These are phyloP conservation scores for Arabidopsis hybrid DNA, from an alignment of 441 rosid species.

Conservation along the genomic window DNA sequence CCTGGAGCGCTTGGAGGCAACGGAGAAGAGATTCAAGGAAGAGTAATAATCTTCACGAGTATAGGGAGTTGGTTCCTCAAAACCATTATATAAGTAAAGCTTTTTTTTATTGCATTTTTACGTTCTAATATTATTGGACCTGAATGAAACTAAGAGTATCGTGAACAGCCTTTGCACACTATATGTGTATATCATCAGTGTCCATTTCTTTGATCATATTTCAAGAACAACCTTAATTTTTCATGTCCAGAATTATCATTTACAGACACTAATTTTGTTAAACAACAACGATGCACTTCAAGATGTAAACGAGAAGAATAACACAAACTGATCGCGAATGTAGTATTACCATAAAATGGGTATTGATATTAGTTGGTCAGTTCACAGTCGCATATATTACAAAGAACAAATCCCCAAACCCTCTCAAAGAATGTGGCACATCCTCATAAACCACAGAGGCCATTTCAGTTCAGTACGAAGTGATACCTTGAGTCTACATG, in stretches of 20 bases:
- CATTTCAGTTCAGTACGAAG: conserved; percentile 67
- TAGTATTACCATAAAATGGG: not conserved
- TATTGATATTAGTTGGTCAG: conserved; percentile 21
- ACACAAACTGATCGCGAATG: not conserved
- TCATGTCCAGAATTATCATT: not conserved
- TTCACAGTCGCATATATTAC: conserved; percentile 28
- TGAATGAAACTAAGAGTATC: conserved; percentile 23
- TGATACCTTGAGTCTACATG: conserved; percentile 89
- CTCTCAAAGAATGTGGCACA: conserved; percentile 15
- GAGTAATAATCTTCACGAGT: conserved; percentile 46
- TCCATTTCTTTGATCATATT: not conserved
- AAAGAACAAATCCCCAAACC: conserved; percentile 19
- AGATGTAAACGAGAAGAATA: not conserved
- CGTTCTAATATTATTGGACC: conserved; percentile 5
- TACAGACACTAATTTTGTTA: not conserved
- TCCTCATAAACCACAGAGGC: conserved; percentile 2
- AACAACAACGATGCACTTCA: not conserved
- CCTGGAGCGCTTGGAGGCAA: conserved; percentile 72
- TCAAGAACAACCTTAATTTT: not conserved
- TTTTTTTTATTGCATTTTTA: conserved; percentile 1
- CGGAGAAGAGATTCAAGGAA: conserved; percentile 79
- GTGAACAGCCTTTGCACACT: conserved; percentile 1
- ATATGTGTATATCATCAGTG: conserved; percentile 20
- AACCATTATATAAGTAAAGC: conserved; percentile 33
- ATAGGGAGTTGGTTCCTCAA: conserved; percentile 15